Percentiles rank a stretch among this genome's conserved stretches.
Conservation (phyloP, 345 rosid genomes). For the Acer campestre region DNA sequence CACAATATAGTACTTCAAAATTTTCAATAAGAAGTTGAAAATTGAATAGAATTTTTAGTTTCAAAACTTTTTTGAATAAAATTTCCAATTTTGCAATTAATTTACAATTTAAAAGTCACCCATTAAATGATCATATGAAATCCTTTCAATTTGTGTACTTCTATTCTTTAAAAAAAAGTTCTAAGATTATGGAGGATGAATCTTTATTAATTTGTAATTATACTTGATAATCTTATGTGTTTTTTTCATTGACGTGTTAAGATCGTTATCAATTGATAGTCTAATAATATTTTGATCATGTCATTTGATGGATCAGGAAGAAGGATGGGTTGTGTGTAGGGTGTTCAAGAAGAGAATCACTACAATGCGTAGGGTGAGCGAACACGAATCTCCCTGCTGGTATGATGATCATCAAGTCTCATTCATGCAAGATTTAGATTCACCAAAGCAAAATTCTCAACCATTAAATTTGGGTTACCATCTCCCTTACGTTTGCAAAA, state of each 20-base stretch:
- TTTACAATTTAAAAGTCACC: background rate
- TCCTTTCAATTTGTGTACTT: background rate
- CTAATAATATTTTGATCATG: background rate
- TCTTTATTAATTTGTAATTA: no score
- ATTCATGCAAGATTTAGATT: slow-evolving; percentile 56
- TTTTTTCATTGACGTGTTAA: background rate
- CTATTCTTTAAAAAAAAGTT: no score
- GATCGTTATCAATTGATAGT: background rate
- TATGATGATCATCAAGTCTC: slow-evolving; percentile 65
- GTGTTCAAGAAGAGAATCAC: slow-evolving; percentile 87
- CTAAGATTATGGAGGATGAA: background rate
- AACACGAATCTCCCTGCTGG: slow-evolving; percentile 60
- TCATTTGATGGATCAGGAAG: slow-evolving; percentile 52
- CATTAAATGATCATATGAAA: no score
- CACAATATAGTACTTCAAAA: background rate
- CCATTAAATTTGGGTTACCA: slow-evolving; percentile 37
- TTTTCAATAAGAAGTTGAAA: background rate
- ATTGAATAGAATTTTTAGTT: no score
- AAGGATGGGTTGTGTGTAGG: slow-evolving; percentile 98
- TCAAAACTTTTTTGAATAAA: no score
- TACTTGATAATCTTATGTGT: background rate
- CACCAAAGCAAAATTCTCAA: slow-evolving; percentile 51
- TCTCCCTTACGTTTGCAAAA: slow-evolving; percentile 58
- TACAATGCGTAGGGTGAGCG: slow-evolving; percentile 43
- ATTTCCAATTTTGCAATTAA: no score